Evolutionary conservation across 305 asterid species (phyloP).

Genomic region (Fraxinus velutina): DNA sequence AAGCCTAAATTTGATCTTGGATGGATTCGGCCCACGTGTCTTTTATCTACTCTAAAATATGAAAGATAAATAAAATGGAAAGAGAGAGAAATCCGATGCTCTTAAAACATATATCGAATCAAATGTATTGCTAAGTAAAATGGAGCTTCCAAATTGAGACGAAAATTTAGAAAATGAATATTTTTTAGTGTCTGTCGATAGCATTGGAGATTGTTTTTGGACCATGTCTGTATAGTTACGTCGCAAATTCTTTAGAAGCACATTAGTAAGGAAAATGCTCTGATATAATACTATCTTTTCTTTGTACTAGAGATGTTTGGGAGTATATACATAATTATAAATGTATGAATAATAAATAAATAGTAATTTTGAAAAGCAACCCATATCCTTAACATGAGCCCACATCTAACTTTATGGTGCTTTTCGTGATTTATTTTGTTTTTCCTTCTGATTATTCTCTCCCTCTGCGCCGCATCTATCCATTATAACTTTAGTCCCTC

Average conservation of each 20-base stretch:
- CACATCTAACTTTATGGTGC: not conserved
- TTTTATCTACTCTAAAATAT: too few relatives aligned
- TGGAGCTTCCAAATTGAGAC: not conserved
- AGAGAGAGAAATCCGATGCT: not conserved
- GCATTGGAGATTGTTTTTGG: not conserved
- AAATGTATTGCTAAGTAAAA: not conserved
- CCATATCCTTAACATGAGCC: not conserved
- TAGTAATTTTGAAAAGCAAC: not conserved
- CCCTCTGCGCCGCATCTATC: not conserved
- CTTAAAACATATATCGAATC: too few relatives aligned
- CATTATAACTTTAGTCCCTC: not conserved
- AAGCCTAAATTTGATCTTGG: not conserved
- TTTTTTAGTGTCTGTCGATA: not conserved
- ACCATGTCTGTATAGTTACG: too few relatives aligned
- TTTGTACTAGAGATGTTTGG: not conserved
- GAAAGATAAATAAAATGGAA: too few relatives aligned
- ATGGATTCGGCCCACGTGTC: not conserved
- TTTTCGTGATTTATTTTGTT: not conserved
- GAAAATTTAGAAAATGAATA: too few relatives aligned
- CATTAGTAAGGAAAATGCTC: not conserved
- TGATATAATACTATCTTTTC: not conserved
- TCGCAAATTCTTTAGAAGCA: not conserved
- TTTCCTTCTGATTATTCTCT: not conserved
- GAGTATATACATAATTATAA: too few relatives aligned
- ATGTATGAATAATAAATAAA: too few relatives aligned